phyloP scores from a whole-genome alignment of 768 basidiomycete genomes.

The Leccinellum rugosiceps region DNA sequence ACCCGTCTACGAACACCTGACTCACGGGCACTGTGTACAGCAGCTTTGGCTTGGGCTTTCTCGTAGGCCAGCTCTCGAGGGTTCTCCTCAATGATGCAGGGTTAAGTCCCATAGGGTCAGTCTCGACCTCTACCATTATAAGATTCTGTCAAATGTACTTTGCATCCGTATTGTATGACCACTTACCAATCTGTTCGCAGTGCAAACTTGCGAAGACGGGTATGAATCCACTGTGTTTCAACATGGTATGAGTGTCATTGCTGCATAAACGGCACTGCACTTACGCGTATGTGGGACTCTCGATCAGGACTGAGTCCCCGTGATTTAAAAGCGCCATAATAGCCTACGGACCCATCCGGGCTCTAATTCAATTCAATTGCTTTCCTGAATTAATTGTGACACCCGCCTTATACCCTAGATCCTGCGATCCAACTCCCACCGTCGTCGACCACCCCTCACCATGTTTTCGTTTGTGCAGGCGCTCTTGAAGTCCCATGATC shows the following conservation, averaged over 20 bases:
- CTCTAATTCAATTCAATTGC: neutral
- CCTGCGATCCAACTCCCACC: constrained; percentile 77
- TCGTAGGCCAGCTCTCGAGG: constrained; percentile 64
- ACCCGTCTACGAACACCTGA: neutral
- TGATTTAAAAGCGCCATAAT: constrained; percentile 62
- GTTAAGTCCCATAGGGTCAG: constrained; percentile 63
- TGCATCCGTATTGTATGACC: constrained; percentile 4
- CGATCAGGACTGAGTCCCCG: constrained; percentile 74
- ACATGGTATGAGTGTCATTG: neutral
- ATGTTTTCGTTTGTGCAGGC: constrained; percentile 53
- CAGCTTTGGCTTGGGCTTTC: constrained; percentile 63
- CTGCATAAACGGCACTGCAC: neutral
- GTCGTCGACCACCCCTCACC: constrained; percentile 67
- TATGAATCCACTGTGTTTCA: constrained; percentile 49
- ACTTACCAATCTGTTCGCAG: constrained; percentile 51
- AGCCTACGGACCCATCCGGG: constrained; percentile 40
- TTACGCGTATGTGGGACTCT: constrained; percentile 69
- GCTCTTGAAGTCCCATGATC: constrained; percentile 63
- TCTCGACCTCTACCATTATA: constrained; percentile 55
- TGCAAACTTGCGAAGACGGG: constrained; percentile 52
- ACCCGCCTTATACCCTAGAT: constrained; percentile 70
- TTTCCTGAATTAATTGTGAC: neutral
- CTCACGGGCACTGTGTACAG: constrained; percentile 72
- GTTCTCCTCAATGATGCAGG: constrained; percentile 54
- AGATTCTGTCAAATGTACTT: neutral